A percentile compares a stretch with the other conserved stretches of the same genome.
phyloP scores from a whole-genome alignment of 129 eudicot genomes.

The Artemisia argyi region DNA sequence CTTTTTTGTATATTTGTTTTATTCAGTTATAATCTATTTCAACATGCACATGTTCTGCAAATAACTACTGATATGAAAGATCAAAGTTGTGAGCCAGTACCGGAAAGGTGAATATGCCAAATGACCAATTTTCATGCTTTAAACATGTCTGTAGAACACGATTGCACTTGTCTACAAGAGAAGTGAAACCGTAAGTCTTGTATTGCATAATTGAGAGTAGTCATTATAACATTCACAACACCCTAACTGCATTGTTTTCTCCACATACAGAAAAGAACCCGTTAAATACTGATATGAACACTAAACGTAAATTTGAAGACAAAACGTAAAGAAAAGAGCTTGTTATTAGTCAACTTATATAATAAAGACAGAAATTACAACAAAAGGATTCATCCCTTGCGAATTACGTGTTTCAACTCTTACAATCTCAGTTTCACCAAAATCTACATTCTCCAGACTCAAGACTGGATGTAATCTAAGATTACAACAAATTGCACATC shows the following conservation, averaged over 20 bases:
- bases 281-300: neutral
- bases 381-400: conserved; percentile 20
- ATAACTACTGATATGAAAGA: too few relatives aligned
- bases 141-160: too few relatives aligned
- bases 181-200: too few relatives aligned
- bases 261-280: too few relatives aligned
- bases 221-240: neutral
- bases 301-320: neutral
- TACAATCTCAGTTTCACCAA: conserved; percentile 10
- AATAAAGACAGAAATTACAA: conserved; percentile 7
- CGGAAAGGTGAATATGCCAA: too few relatives aligned
- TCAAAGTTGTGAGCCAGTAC: too few relatives aligned
- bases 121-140: too few relatives aligned
- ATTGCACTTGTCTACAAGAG: too few relatives aligned
- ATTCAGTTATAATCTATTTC: too few relatives aligned
- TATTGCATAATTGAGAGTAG: too few relatives aligned
- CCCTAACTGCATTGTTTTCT: neutral
- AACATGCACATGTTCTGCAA: too few relatives aligned
- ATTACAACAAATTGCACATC: conserved; percentile 27
- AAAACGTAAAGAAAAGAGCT: conserved; percentile 1
- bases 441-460: conserved; percentile 29
- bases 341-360: neutral
- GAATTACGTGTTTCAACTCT: conserved; percentile 26
- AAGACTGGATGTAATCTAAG: conserved; percentile 24
- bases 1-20: too few relatives aligned